Evolutionary conservation across 805 yeast genomes (phyloP).

Genomic region (Blastobotrys peoriensis): DNA sequence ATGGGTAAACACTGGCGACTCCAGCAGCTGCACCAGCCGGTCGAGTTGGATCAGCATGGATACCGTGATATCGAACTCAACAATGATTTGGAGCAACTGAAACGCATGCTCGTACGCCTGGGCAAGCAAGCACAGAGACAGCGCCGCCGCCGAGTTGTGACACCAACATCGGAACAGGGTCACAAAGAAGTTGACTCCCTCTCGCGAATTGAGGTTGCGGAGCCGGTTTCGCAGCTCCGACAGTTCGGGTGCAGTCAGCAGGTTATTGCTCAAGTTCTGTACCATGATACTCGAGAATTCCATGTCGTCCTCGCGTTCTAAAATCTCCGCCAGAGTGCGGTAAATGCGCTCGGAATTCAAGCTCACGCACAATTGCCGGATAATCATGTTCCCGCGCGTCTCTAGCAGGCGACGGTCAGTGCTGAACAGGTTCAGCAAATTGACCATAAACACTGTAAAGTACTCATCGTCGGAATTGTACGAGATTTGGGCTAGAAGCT

Average conservation of each 20-base stretch:
- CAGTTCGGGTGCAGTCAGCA: constrained; percentile 82
- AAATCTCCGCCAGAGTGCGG: constrained; percentile 68
- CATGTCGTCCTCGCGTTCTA: constrained; percentile 53
- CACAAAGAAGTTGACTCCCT: constrained; percentile 66
- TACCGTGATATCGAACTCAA: constrained; percentile 74
- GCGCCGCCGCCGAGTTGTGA: constrained; percentile 79
- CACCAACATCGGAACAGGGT: constrained; percentile 86
- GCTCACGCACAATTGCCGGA: constrained; percentile 75
- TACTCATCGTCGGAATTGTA: constrained; percentile 66
- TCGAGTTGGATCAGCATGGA: constrained; percentile 81
- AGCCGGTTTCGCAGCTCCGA: constrained; percentile 61
- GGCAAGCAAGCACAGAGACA: constrained; percentile 77
- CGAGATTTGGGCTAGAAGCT: constrained; percentile 67
- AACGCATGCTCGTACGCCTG: constrained; percentile 86
- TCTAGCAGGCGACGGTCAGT: constrained; percentile 62
- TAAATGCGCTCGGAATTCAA: constrained; percentile 79
- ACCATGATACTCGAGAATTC: constrained; percentile 75
- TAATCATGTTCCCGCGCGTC: constrained; percentile 72
- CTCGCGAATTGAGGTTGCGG: constrained; percentile 51
- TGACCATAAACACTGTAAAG: constrained; percentile 68
- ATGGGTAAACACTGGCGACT: constrained; percentile 86
- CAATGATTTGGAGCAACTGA: constrained; percentile 71
- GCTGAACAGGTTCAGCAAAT: constrained; percentile 62
- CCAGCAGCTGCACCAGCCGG: constrained; percentile 80
- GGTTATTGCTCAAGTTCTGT: constrained; percentile 78